Conservation (phyloP, 805 yeast genomes). For the Pichia nakasei region DNA sequence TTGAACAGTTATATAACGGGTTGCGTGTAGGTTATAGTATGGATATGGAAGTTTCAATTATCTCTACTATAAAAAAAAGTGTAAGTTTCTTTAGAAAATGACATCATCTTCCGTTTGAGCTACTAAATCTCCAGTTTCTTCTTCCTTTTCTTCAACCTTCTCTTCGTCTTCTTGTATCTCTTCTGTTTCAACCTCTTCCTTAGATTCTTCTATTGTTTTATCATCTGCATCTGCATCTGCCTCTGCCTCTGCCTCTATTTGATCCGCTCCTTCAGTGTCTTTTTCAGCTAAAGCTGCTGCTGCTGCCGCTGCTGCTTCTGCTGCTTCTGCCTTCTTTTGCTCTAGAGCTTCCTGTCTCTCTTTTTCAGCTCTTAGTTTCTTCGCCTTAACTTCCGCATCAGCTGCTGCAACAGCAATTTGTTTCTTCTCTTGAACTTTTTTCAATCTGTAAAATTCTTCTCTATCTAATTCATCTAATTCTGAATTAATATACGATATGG, state of each 20-base stretch:
- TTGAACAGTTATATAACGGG: background rate
- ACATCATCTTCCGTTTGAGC: conserved; percentile 31
- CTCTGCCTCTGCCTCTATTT: too few relatives aligned
- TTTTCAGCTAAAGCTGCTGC: conserved; percentile 13
- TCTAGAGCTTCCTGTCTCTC: conserved; percentile 6
- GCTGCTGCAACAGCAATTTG: conserved; percentile 65
- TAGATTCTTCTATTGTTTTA: too few relatives aligned
- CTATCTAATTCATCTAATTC: conserved; percentile 96
- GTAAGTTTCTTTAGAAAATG: conserved; percentile 30
- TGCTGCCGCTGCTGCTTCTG: background rate
- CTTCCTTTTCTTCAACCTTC: conserved; percentile 11
- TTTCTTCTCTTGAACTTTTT: conserved; percentile 93
- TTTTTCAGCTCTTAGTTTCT: conserved; percentile 19
- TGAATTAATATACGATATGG: conserved; percentile 83
- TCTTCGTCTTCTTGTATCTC: too few relatives aligned
- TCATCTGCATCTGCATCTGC: too few relatives aligned
- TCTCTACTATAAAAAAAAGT: too few relatives aligned
- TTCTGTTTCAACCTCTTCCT: too few relatives aligned
- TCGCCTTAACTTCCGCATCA: conserved; percentile 43
- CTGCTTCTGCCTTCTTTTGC: conserved; percentile 15
- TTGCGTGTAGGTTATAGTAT: background rate
- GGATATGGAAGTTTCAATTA: too few relatives aligned
- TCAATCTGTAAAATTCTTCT: conserved; percentile 94
- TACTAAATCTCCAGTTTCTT: conserved; percentile 17
- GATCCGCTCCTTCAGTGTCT: conserved; percentile 9